These are phyloP conservation scores for Coemansia umbellata DNA, from an alignment of 192 early-diverging fungal species.

Conservation along the genomic window DNA sequence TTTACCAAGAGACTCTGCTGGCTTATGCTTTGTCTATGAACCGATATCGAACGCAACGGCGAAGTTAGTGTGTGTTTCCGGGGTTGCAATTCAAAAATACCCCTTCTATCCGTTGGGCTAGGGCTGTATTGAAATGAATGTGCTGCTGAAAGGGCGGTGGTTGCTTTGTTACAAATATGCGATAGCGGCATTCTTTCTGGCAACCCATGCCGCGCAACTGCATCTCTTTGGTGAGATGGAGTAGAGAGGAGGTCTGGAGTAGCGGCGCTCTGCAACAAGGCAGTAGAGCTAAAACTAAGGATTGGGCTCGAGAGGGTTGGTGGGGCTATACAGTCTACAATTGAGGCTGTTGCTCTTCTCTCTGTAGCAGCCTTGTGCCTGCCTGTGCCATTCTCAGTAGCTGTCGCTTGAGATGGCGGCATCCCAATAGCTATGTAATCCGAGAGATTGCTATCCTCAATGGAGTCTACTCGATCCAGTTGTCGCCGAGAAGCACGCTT, in stretches of 20 bases:
- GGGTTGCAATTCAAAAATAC: background rate
- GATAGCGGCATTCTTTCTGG: background rate
- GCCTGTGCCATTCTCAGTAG: background rate
- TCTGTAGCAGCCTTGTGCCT: background rate
- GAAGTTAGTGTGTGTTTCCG: background rate
- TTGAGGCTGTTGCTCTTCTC: background rate
- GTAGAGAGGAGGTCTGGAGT: no score
- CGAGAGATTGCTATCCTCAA: constrained; percentile 27
- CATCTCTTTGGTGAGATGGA: background rate
- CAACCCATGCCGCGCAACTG: background rate
- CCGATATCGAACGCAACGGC: constrained; percentile 18
- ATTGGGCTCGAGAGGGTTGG: constrained; percentile 27
- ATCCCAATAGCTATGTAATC: background rate
- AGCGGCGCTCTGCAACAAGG: no score
- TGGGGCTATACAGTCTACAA: constrained; percentile 4
- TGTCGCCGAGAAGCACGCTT: constrained; percentile 5
- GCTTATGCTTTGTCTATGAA: constrained; percentile 6
- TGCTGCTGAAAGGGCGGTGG: background rate
- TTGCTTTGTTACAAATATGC: constrained; percentile 1
- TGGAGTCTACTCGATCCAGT: constrained; percentile 32
- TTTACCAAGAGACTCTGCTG: constrained; percentile 2
- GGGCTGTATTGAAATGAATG: background rate
- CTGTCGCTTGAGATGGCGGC: constrained; percentile 1
- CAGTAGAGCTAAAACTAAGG: constrained; percentile 15
- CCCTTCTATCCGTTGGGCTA: background rate